phyloP scores from a whole-genome alignment of 192 early-diverging fungal species.

The Lunasporangiospora selenospora region DNA sequence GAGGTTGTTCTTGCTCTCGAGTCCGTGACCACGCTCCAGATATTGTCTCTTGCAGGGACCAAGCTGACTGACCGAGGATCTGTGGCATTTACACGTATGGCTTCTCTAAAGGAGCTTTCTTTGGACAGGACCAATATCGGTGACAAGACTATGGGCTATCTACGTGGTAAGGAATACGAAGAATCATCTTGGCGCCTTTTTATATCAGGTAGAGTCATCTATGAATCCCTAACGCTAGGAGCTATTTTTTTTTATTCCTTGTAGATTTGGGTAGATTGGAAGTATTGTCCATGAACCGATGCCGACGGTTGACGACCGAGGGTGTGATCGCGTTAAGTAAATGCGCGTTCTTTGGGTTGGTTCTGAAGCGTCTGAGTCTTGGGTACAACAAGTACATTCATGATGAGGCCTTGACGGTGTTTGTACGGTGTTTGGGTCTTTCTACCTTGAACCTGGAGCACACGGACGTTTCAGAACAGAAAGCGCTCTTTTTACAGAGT shows the following conservation, averaged over 20 bases:
- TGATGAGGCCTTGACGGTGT: slow-evolving; percentile 30
- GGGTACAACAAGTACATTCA: slow-evolving; percentile 33
- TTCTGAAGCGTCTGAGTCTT: slow-evolving; percentile 34
- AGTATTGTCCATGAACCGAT: slow-evolving; percentile 16
- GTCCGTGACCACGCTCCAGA: slow-evolving; percentile 44
- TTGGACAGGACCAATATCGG: slow-evolving; percentile 52
- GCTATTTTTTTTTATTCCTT: no score
- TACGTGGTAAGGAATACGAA: slow-evolving; percentile 25
- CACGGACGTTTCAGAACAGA: slow-evolving; percentile 37
- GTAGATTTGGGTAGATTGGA: slow-evolving; percentile 36
- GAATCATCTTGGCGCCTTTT: no score
- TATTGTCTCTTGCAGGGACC: slow-evolving; percentile 54
- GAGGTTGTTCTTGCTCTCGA: slow-evolving; percentile 41
- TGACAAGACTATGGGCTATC: slow-evolving; percentile 50
- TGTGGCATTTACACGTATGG: slow-evolving; percentile 28
- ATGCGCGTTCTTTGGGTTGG: slow-evolving; percentile 30
- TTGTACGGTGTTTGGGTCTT: slow-evolving; percentile 24
- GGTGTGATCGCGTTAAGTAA: slow-evolving; percentile 12
- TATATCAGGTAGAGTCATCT: no score
- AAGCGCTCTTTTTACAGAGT: slow-evolving; percentile 21
- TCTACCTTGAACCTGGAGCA: slow-evolving; percentile 48
- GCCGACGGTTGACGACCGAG: slow-evolving; percentile 21
- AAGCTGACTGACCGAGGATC: slow-evolving; percentile 60
- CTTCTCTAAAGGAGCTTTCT: slow-evolving; percentile 43
- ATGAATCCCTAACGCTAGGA: no score